Evolutionary conservation across 148 eudicot species (phyloP).

Genomic region (Hydrangea macrophylla): DNA sequence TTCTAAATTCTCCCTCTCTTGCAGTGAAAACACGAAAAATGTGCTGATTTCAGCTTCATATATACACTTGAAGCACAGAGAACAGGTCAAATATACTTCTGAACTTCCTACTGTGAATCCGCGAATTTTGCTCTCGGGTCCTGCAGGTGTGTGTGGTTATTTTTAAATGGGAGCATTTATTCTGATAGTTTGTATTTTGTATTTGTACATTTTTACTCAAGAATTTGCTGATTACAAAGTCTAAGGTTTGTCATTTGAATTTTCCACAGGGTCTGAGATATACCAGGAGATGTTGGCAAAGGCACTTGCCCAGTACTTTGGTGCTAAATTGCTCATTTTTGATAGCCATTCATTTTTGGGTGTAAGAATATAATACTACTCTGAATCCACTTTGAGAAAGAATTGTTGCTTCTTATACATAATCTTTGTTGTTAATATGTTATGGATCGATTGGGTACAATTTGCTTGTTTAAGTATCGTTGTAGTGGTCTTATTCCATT

Average conservation of each 20-base stretch:
- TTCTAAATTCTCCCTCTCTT: conserved; percentile 10
- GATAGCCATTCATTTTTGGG: conserved; percentile 78
- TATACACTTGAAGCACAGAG: conserved; percentile 81
- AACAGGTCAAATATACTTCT: conserved; percentile 72
- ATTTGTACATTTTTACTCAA: neutral
- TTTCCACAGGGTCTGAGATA: conserved; percentile 78
- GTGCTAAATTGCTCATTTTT: conserved; percentile 88
- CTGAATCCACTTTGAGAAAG: neutral
- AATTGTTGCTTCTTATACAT: neutral
- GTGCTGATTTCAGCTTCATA: conserved; percentile 87
- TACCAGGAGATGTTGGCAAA: conserved; percentile 91
- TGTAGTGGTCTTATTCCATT: neutral
- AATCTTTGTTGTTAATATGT: neutral
- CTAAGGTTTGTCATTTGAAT: conserved; percentile 9
- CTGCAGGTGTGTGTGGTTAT: conserved; percentile 55
- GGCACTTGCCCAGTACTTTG: conserved; percentile 82
- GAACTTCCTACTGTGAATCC: conserved; percentile 85
- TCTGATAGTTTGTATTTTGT: neutral
- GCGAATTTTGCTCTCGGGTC: conserved; percentile 91
- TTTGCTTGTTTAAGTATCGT: neutral
- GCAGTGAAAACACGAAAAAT: conserved; percentile 87
- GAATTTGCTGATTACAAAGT: neutral
- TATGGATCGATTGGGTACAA: neutral
- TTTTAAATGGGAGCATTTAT: neutral
- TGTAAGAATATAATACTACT: conserved; percentile 47